Conservation (phyloP, 768 basidiomycete genomes). For the Coprinopsis cinerea region DNA sequence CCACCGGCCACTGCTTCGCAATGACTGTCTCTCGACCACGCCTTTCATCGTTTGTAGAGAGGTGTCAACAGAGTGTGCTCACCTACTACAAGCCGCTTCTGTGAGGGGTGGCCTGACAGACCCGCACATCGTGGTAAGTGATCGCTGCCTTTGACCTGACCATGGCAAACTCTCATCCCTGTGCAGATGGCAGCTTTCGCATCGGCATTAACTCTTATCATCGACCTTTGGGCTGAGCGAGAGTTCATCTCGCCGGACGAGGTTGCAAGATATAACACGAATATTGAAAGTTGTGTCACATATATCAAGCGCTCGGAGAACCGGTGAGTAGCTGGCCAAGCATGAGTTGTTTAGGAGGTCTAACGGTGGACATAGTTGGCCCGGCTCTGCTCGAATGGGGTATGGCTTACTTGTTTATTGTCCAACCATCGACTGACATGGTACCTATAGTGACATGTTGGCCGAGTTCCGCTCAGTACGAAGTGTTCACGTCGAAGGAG, state of each 20-base stretch:
- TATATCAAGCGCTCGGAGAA: neutral
- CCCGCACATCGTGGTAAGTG: constrained; percentile 24
- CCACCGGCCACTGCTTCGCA: constrained; percentile 61
- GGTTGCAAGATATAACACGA: constrained; percentile 37
- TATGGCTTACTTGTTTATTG: neutral
- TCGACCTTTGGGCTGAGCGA: constrained; percentile 51
- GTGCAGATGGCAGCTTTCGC: constrained; percentile 28
- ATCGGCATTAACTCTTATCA: constrained; percentile 43
- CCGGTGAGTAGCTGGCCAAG: neutral
- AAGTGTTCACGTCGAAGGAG: constrained; percentile 40
- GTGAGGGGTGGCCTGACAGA: constrained; percentile 22
- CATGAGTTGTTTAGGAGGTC: constrained; percentile 19
- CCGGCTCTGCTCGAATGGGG: neutral
- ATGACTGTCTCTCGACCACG: constrained; percentile 17
- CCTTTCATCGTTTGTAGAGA: constrained; percentile 60
- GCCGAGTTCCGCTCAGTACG: constrained; percentile 51
- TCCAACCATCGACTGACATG: neutral
- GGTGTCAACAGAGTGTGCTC: constrained; percentile 64
- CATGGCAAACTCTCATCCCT: no score
- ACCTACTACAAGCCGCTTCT: constrained; percentile 53
- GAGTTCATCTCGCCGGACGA: constrained; percentile 32
- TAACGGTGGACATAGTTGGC: constrained; percentile 10
- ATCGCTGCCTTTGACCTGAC: neutral
- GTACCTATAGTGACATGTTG: constrained; percentile 45
- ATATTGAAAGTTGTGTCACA: constrained; percentile 46